phyloP scores from a whole-genome alignment of 2,329 filamentous ascomycete genomes.

The Clonostachys rhizophaga region DNA sequence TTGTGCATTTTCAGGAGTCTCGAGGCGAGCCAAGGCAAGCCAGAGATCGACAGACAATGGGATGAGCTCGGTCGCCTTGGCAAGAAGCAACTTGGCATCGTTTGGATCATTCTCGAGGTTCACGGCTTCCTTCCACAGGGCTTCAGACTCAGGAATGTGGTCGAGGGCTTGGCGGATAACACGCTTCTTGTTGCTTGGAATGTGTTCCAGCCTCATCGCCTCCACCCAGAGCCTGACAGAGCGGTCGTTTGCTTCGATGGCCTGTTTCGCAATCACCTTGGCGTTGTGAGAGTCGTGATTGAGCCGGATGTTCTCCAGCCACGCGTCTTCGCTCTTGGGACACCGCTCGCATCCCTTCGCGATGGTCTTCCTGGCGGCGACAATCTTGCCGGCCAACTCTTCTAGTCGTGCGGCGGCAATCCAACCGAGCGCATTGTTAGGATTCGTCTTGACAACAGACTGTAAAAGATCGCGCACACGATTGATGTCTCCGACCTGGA shows the following conservation, averaged over 20 bases:
- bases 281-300: slow-evolving; percentile 84
- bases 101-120: slow-evolving; percentile 89
- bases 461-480: slow-evolving; percentile 89
- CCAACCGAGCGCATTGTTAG: slow-evolving; percentile 91
- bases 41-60: slow-evolving; percentile 91
- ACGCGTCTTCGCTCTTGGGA: slow-evolving; percentile 90
- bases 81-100: slow-evolving; percentile 82
- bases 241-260: slow-evolving; percentile 84
- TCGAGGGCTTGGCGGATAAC: slow-evolving; percentile 89
- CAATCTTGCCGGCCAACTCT: slow-evolving; percentile 86
- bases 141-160: slow-evolving; percentile 88
- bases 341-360: slow-evolving; percentile 85
- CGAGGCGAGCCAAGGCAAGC: slow-evolving; percentile 87
- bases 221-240: slow-evolving; percentile 92
- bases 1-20: slow-evolving; percentile 87
- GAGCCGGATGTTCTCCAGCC: slow-evolving; percentile 92
- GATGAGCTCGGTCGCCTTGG: slow-evolving; percentile 93
- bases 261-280: slow-evolving; percentile 90
- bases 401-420: slow-evolving; percentile 91
- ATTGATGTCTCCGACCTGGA: slow-evolving; percentile 91
- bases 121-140: slow-evolving; percentile 96
- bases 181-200: slow-evolving; percentile 81
- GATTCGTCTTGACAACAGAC: slow-evolving; percentile 95
- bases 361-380: slow-evolving; percentile 84
- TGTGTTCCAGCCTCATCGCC: slow-evolving; percentile 86